phyloP scores from a whole-genome alignment of 2,329 filamentous ascomycete genomes.

The Alternaria gansuensis region DNA sequence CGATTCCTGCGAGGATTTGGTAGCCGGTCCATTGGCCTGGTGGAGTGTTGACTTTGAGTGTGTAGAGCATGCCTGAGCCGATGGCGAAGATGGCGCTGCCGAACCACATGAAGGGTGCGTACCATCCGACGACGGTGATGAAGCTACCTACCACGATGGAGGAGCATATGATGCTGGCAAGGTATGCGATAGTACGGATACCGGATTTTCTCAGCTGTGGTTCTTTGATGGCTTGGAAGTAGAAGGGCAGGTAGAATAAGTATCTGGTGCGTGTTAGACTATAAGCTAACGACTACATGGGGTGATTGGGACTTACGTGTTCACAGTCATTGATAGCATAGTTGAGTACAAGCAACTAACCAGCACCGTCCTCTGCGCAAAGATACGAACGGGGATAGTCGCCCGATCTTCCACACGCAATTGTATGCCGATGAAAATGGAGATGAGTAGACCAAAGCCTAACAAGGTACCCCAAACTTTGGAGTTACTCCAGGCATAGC shows the following conservation, averaged over 20 bases:
- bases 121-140: constrained; percentile 43
- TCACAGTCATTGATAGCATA: constrained; percentile 52
- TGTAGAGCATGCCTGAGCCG: constrained; percentile 53
- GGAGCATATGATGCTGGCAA: constrained; percentile 41
- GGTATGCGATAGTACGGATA: constrained; percentile 48
- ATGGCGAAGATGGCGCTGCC: constrained; percentile 49
- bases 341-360: constrained; percentile 47
- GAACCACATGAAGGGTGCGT: constrained; percentile 53
- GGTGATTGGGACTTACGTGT: constrained; percentile 36
- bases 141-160: constrained; percentile 41
- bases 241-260: constrained; percentile 53
- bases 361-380: constrained; percentile 51
- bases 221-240: constrained; percentile 58
- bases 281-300: too few species aligned
- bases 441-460: constrained; percentile 58
- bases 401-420: constrained; percentile 42
- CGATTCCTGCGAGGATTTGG: constrained; percentile 51
- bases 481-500: constrained; percentile 59
- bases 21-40: constrained; percentile 53
- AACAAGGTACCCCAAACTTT: constrained; percentile 62
- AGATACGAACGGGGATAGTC: constrained; percentile 43
- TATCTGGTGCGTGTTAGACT: constrained; percentile 31
- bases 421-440: constrained; percentile 55
- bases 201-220: constrained; percentile 52
- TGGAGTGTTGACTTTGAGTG: constrained; percentile 38